phyloP scores from a whole-genome alignment of 2,329 filamentous ascomycete genomes.

The Bipolaris victoriae region DNA sequence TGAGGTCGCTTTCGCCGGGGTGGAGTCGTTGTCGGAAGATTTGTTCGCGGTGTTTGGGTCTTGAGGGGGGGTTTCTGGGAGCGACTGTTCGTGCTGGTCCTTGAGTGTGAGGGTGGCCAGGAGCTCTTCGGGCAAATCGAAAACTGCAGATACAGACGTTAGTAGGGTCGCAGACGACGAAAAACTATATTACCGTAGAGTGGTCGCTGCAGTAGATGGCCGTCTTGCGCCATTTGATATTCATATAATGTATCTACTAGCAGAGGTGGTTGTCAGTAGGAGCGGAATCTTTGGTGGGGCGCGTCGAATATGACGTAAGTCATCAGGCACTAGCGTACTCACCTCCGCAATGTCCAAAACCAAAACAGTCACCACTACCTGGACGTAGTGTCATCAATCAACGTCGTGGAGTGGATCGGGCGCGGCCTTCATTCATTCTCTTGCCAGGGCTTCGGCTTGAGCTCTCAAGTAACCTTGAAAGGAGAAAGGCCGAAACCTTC shows the following conservation, averaged over 20 bases:
- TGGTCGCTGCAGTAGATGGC: conserved; percentile 44
- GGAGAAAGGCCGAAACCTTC: too few species aligned
- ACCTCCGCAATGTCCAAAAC: conserved; percentile 58
- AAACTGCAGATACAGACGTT: conserved; percentile 62
- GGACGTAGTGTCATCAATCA: neutral
- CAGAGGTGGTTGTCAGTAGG: neutral
- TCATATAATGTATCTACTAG: neutral
- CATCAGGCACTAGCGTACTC: conserved; percentile 2
- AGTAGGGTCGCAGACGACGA: conserved; percentile 10
- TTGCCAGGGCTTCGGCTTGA: neutral
- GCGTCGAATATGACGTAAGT: conserved; percentile 17
- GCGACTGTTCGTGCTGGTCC: conserved; percentile 35
- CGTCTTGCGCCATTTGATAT: conserved; percentile 38
- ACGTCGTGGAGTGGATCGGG: neutral
- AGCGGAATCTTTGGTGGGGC: conserved; percentile 13
- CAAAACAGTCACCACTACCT: conserved; percentile 54
- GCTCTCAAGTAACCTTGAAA: too few species aligned
- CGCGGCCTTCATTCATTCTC: neutral
- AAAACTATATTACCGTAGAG: conserved; percentile 45
- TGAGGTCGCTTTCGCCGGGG: conserved; percentile 66
- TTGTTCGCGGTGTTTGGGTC: conserved; percentile 22
- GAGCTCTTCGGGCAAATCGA: conserved; percentile 79
- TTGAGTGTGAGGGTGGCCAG: conserved; percentile 70
- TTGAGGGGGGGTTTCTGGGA: conserved; percentile 23
- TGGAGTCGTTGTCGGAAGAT: conserved; percentile 45